Conservation (phyloP, 2,329 filamentous ascomycete species). For the Incumbomyces delicatus region DNA sequence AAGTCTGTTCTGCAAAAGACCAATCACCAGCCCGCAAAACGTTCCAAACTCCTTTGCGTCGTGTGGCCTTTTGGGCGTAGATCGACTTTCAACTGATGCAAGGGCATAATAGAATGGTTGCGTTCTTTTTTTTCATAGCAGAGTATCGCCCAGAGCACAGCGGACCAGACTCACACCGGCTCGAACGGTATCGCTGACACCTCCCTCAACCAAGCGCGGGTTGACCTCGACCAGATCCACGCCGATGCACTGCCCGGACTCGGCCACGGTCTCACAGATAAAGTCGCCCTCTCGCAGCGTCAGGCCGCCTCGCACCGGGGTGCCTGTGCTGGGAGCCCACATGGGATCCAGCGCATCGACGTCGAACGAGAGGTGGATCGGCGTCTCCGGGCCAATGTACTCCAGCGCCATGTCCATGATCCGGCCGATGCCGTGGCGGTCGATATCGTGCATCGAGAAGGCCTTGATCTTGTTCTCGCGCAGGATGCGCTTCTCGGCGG, state of each 20-base stretch:
- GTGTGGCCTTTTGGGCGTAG: no score
- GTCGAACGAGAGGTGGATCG: slow-evolving; percentile 94
- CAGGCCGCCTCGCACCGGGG: slow-evolving; percentile 83
- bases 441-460: slow-evolving; percentile 97
- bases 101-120: no score
- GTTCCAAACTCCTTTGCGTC: no score
- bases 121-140: slow-evolving; percentile 63
- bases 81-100: no score
- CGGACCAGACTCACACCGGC: slow-evolving; percentile 85
- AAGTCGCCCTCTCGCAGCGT: slow-evolving; percentile 94
- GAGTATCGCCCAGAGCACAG: slow-evolving; percentile 82
- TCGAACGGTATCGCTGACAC: slow-evolving; percentile 75
- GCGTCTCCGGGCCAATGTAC: slow-evolving; percentile 87
- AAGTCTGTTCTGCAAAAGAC: no score
- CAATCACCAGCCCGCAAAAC: no score
- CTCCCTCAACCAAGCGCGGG: slow-evolving; percentile 57
- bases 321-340: slow-evolving; percentile 94
- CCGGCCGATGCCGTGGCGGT: slow-evolving; percentile 85
- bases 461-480: slow-evolving; percentile 84
- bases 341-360: slow-evolving; percentile 92
- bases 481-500: slow-evolving; percentile 86
- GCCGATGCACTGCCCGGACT: slow-evolving; percentile 67
- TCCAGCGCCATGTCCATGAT: slow-evolving; percentile 98
- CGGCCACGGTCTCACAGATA: slow-evolving; percentile 80
- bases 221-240: slow-evolving; percentile 80